These are phyloP conservation scores for Anthracocystis panici-leucophaei DNA, from an alignment of 1,284 basidiomycete genomes.

Conservation along the genomic window DNA sequence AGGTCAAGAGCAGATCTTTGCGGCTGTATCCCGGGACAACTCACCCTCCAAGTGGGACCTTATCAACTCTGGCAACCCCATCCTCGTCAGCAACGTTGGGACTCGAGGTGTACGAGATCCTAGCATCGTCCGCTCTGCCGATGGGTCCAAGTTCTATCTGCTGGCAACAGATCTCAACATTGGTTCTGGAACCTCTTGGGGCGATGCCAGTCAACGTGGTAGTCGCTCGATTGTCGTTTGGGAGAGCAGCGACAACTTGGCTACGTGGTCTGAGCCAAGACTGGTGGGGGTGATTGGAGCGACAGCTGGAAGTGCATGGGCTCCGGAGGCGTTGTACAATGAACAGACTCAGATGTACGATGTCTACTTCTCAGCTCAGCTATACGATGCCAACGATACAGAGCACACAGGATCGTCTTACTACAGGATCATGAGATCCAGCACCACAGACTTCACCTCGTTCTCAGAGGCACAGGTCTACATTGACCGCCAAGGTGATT, in stretches of 20 bases:
- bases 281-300: slow-evolving; percentile 10
- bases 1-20: slow-evolving; percentile 25
- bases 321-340: slow-evolving; percentile 32
- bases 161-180: slow-evolving; percentile 27
- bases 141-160: slow-evolving; percentile 23
- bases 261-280: slow-evolving; percentile 8
- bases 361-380: slow-evolving; percentile 19
- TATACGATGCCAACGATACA: slow-evolving; percentile 7
- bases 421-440: slow-evolving; percentile 19
- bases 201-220: slow-evolving; percentile 4
- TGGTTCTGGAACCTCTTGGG: slow-evolving; percentile 17
- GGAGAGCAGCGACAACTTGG: slow-evolving; percentile 15
- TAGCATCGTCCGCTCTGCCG: slow-evolving; percentile 13
- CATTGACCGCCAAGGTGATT: slow-evolving; percentile 18
- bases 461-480: slow-evolving; percentile 15
- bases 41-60: slow-evolving; percentile 19
- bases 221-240: slow-evolving; percentile 23
- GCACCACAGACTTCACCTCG: slow-evolving; percentile 22
- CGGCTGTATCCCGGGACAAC: slow-evolving; percentile 24
- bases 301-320: slow-evolving; percentile 22
- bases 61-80: slow-evolving; percentile 19
- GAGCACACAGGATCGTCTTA: slow-evolving; percentile 6
- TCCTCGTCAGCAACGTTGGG: slow-evolving; percentile 22
- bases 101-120: slow-evolving; percentile 23
- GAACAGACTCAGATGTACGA: slow-evolving; percentile 11